Evolutionary conservation across 2,329 filamentous ascomycete species (phyloP), one percentile per base, ranked within the genome.

Genomic region (Achaetomium macrosporum): DNA sequence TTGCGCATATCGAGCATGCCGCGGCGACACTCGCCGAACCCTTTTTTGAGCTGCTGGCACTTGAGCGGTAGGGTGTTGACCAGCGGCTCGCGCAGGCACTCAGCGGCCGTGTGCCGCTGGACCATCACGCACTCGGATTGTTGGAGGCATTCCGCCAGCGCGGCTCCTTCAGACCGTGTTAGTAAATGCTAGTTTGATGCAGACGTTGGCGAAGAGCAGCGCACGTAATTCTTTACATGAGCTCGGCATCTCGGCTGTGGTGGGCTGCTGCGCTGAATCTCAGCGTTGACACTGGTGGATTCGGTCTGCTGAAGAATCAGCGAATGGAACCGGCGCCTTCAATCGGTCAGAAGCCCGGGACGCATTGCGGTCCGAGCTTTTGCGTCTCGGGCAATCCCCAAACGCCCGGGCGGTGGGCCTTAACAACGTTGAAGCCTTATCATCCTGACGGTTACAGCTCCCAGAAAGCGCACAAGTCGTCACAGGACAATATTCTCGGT

Each of bases 1-100:
- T 97, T 97, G 69, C 93, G 88, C 93, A 99, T 99, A 70, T 99
- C 93, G 63, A 97, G 87, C 83, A 95, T 83, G 60, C 93, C 93
- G 60, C 92, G 87, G 66, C 95, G 95, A 80, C 93, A 99, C 68
- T 96, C 89, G 68, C 89, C 88, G 65, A 95, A 93, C 42, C 90
- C 90, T 69, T 90, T 91, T 69, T 92, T 90, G 55, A 99, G 80
- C 71, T 96, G 92, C 68, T 92, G 90, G 73, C 93, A 99, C 71
- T 87, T 85, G 20, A 81, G 85, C 17, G 93, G 92, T 13, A 99
- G 83, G 7, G 84, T 85, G 58, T 93, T 85, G 68, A 83, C 77
- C 58, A 95, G 83, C 3, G 92, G 92, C 16, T 84, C 78, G 45
- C 88, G 87, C 42, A 99, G 83, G 71, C 93, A 99, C 66, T 96